Conservation (phyloP, 192 early-diverging fungal species). For the Coemansia sp. region DNA sequence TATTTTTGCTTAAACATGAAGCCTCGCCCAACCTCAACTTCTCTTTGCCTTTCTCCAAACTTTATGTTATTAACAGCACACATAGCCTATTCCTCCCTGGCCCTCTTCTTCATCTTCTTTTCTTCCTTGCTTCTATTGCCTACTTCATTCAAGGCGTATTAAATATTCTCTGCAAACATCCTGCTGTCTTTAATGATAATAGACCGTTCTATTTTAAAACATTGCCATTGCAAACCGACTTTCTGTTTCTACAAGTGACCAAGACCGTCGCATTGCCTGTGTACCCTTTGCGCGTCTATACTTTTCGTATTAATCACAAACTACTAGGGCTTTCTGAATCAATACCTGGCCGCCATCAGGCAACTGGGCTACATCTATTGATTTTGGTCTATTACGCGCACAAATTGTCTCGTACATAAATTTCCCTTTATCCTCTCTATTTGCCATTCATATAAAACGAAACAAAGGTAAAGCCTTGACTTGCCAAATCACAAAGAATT, state of each 20-base stretch:
- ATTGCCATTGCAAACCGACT: constrained; percentile 11
- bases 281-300: background rate
- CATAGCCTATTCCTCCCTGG: background rate
- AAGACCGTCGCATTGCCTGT: constrained; percentile 2
- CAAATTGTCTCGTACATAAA: background rate
- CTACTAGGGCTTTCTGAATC: constrained; percentile 1
- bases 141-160: background rate
- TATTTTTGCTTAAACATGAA: background rate
- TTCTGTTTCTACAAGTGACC: constrained; percentile 17
- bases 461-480: background rate
- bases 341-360: background rate
- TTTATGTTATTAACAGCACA: constrained; percentile 8
- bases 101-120: background rate
- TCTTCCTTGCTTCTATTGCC: constrained; percentile 9
- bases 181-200: constrained; percentile 23
- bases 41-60: constrained; percentile 5
- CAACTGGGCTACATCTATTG: constrained; percentile 6
- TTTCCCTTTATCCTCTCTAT: background rate
- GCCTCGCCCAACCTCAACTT: background rate
- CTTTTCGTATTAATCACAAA: background rate
- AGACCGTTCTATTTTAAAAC: constrained; percentile 21
- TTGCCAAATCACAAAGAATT: background rate
- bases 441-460: background rate
- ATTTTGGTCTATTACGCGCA: constrained; percentile 4
- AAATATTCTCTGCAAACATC: constrained; percentile 29